Conservation (phyloP, 805 yeast genomes). For the Zygosaccharomyces bailii region DNA sequence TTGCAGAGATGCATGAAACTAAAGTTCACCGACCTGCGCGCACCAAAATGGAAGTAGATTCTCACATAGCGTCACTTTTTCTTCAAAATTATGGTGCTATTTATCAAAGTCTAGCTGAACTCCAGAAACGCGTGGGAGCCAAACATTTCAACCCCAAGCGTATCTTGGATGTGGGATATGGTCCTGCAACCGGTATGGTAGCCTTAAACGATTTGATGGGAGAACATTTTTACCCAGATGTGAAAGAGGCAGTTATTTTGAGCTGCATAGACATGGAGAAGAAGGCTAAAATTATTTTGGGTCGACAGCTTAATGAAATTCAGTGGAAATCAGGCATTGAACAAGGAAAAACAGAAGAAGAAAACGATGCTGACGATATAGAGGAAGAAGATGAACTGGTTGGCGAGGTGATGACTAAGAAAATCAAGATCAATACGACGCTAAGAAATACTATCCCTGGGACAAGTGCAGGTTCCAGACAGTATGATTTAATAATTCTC, state of each 20-base stretch:
- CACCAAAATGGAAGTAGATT: constrained; percentile 59
- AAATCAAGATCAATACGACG: constrained; percentile 52
- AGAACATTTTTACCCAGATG: constrained; percentile 52
- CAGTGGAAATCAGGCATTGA: constrained; percentile 18
- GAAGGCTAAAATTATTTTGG: constrained; percentile 71
- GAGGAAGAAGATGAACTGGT: constrained; percentile 37
- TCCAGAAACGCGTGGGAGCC: constrained; percentile 52
- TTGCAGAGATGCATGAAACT: constrained; percentile 47
- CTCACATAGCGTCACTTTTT: constrained; percentile 76
- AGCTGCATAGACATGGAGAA: constrained; percentile 74
- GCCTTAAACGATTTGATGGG: constrained; percentile 85
- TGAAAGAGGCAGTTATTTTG: constrained; percentile 67
- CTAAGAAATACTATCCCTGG: constrained; percentile 56
- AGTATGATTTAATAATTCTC: constrained; percentile 79
- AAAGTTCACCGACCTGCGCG: constrained; percentile 51
- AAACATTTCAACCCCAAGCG: constrained; percentile 57
- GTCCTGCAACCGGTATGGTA: constrained; percentile 89
- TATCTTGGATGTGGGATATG: constrained; percentile 77
- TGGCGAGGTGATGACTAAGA: constrained; percentile 55
- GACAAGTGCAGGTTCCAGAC: constrained; percentile 32
- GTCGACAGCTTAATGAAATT: constrained; percentile 60
- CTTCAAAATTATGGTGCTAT: constrained; percentile 75
- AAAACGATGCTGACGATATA: constrained; percentile 25
- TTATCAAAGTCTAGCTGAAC: constrained; percentile 62
- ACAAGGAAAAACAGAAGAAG: constrained; percentile 16